Evolutionary conservation across 176 grass and related monocot genomes (phyloP), one percentile per base, ranked within the genome.

Genomic region (Leersia perrieri): DNA sequence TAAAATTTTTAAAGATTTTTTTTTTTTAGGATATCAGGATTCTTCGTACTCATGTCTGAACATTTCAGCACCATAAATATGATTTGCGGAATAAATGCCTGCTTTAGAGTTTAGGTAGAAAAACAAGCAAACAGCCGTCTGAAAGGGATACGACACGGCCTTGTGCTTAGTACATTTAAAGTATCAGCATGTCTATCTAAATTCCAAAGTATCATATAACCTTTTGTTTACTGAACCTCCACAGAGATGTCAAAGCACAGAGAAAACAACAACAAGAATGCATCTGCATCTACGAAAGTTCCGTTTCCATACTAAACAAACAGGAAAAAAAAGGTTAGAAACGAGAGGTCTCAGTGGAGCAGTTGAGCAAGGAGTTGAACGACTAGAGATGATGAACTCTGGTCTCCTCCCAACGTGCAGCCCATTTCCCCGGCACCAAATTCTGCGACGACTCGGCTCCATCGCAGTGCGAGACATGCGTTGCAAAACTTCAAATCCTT

Each of bases 131-230:
- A 53, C 82, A 36, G 26, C 82, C 77, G 65, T 71, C 57, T 10
- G 77, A 29, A 71, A 80, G 57, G 18, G 75, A 72, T 63, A 63
- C 29, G 55, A 72, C 63, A 63, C 29, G 55, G 66, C 66, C 83
- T 82, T 89, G 78, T 78, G 73, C 72, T 66, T 65, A 44, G 53
- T 42, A 65, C 72, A 76, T 70, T 77, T 47, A 35, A 25, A 71
- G 51, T 31, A 11, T 62, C 53, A 10, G 28, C 36, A 0, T 25
- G 15, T 7, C n/a, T 70, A 38, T 38, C 23, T 1, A 7, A 57
- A 57, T 51, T 51, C 5, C 47, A 33, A 28, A 63, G 29, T 64
- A 85, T 20, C 45, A 34, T 75, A 69, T 75, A 69, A 68, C 33
- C 32, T 2, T 28, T 20, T 45, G 25, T 60, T 45, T 5, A 14